Evolutionary conservation across 306 rosid genomes (phyloP), one percentile per base, ranked within the genome.

Genomic region (Castanea crenata): DNA sequence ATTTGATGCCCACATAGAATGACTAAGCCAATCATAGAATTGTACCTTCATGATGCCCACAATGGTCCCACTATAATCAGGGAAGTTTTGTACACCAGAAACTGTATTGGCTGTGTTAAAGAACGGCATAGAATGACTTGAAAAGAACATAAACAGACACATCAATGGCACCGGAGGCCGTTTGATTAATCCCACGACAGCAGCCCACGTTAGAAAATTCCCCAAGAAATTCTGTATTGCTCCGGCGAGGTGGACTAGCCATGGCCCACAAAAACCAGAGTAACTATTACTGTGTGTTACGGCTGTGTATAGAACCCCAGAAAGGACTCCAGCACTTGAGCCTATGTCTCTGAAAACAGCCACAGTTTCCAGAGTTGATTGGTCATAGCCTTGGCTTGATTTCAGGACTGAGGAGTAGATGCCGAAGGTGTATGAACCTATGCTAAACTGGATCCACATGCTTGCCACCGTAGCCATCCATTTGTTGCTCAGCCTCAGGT

Each of bases 341-440:
- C 98, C 99, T 57, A 95, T 85, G 84, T 92, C 97, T 20, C 88
- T 92, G 91, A 92, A 95, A 68, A 95, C 96, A n/a, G 97, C 91
- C 25, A 95, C 93, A 23, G 92, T 87, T 79, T 93, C 96, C 76
- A 95, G 95, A 3, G 97, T 92, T 55, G 96, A 91, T 80, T 95
- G 97, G 35, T 91, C 91, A 81, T 92, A 92, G 63, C 85, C 85
- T 27, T 92, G 98, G 12, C 86, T 62, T 11, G 98, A 87, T 73
- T 95, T 95, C 80, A 95, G 91, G 0, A 82, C 81, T 0, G 94
- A 59, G 55, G 99, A 92, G 83, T 94, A 92, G 84, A 94, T 84
- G 84, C 93, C 79, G 84, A 92, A 94, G 83, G 97, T 89, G 87
- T 90, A 92, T 15, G 95, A 77, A 0, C 97, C 99, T 83, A 84